Percentiles rank a stretch among this genome's conserved stretches.
Conservation (phyloP, 1,284 basidiomycete genomes). For the Microbotryum saponariae region DNA sequence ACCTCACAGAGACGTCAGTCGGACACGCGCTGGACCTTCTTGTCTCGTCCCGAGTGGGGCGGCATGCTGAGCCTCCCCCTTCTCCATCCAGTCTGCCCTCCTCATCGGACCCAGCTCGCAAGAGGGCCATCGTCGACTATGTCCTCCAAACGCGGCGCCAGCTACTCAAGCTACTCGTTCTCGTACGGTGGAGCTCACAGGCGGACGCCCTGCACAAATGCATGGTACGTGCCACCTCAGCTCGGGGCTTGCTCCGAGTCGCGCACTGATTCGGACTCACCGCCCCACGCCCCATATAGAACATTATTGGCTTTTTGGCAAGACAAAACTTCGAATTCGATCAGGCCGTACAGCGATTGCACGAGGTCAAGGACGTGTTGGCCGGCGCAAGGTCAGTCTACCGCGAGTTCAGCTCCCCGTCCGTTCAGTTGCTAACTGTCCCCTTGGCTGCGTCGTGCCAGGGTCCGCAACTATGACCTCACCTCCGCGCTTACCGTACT, state of each 20-base stretch:
- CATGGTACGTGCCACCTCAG: slow-evolving; percentile 51
- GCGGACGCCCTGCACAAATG: slow-evolving; percentile 70
- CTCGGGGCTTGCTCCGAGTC: not conserved
- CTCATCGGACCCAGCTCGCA: slow-evolving; percentile 70
- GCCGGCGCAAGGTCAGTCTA: slow-evolving; percentile 39
- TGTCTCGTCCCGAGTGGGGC: too few relatives aligned
- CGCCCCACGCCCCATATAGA: slow-evolving; percentile 48
- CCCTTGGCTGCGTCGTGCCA: slow-evolving; percentile 34
- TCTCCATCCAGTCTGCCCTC: slow-evolving; percentile 58
- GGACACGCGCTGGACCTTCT: too few relatives aligned
- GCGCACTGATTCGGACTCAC: not conserved
- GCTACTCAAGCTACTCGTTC: slow-evolving; percentile 77
- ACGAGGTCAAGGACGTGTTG: slow-evolving; percentile 53
- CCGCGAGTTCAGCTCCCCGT: not conserved
- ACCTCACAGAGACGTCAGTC: slow-evolving; percentile 74
- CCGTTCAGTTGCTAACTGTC: slow-evolving; percentile 4
- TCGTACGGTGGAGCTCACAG: slow-evolving; percentile 73
- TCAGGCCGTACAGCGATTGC: slow-evolving; percentile 57
- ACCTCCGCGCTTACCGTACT: slow-evolving; percentile 78
- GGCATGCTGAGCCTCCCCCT: not conserved
- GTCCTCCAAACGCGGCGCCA: slow-evolving; percentile 81
- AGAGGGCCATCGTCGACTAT: slow-evolving; percentile 74
- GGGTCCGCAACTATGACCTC: slow-evolving; percentile 81
- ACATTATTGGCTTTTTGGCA: slow-evolving; percentile 73
- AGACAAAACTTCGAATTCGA: slow-evolving; percentile 76